Conservation (phyloP, 768 basidiomycete genomes). For the Macrocybe gigantea region DNA sequence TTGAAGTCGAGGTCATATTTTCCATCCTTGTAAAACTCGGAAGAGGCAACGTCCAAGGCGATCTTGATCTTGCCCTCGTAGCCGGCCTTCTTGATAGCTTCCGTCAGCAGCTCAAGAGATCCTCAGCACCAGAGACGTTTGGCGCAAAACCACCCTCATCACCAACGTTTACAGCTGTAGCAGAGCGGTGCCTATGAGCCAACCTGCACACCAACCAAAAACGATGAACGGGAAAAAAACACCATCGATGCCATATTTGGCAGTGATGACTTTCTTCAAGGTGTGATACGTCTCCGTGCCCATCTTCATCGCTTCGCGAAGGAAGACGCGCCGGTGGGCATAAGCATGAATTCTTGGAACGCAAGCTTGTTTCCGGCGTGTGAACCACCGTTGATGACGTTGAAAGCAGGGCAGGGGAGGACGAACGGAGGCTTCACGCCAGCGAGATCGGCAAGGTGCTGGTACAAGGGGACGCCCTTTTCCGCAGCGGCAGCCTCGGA, state of each 20-base stretch:
- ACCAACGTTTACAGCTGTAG: conserved; percentile 92
- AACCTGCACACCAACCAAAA: no score
- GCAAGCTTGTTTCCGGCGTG: conserved; percentile 99
- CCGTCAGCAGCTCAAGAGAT: conserved; percentile 89
- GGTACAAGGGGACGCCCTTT: conserved; percentile 93
- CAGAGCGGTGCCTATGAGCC: conserved; percentile 8
- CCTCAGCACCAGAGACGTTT: conserved; percentile 95
- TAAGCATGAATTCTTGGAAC: conserved; percentile 99
- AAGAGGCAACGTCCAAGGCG: conserved; percentile 96
- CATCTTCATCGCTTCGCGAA: conserved; percentile 98
- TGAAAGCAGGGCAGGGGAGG: conserved; percentile 91
- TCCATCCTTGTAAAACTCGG: conserved; percentile 99
- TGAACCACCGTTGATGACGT: conserved; percentile 99
- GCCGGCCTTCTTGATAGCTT: conserved; percentile 97
- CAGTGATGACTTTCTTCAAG: conserved; percentile 97
- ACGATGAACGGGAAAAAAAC: conserved; percentile 8
- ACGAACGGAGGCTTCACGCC: conserved; percentile 92
- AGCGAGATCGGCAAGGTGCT: conserved; percentile 93
- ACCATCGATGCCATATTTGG: conserved; percentile 99
- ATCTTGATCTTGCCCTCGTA: conserved; percentile 99
- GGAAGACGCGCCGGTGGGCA: conserved; percentile 85
- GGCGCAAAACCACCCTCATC: conserved; percentile 99
- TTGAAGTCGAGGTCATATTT: conserved; percentile 99
- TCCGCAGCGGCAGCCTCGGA: conserved; percentile 91
- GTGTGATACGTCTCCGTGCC: conserved; percentile 98